A percentile compares a stretch with the other conserved stretches of the same genome.
Conservation (phyloP, 169 alveolate genomes). For the Babesia sp. region DNA sequence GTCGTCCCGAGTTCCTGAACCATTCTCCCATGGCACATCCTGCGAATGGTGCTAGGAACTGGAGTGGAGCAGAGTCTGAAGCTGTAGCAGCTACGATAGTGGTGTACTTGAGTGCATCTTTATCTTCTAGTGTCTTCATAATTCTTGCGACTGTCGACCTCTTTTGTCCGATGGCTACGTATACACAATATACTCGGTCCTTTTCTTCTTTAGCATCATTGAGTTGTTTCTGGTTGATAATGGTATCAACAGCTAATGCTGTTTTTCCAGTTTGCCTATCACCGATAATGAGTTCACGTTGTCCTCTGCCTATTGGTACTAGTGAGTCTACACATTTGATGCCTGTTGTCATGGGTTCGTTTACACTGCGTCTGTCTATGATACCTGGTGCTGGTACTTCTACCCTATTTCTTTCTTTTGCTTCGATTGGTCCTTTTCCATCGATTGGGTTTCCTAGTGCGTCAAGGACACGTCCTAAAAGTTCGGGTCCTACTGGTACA, state of each 20-base stretch:
- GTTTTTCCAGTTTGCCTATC: conserved; percentile 99
- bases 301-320: conserved; percentile 98
- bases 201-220: conserved; percentile 81
- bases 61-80: conserved; percentile 98
- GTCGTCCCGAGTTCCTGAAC: conserved; percentile 96
- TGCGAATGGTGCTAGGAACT: conserved; percentile 95
- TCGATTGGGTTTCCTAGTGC: conserved; percentile 97
- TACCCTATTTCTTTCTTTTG: conserved; percentile 88
- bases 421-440: conserved; percentile 89
- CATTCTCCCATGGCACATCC: conserved; percentile 99
- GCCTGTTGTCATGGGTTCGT: conserved; percentile 97
- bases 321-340: conserved; percentile 95
- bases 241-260: conserved; percentile 95
- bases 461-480: conserved; percentile 97
- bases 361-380: conserved; percentile 94
- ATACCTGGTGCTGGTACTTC: conserved; percentile 98
- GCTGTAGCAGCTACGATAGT: conserved; percentile 98
- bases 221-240: conserved; percentile 88
- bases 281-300: conserved; percentile 97
- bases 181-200: conserved; percentile 92
- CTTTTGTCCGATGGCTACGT: conserved; percentile 98
- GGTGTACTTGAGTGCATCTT: conserved; percentile 92
- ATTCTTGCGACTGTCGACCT: conserved; percentile 93
- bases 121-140: conserved; percentile 83
- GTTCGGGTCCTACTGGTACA: conserved; percentile 94